Evolutionary conservation across 1,139 yeast genomes (phyloP).

Genomic region (Geotrichum candidum): DNA sequence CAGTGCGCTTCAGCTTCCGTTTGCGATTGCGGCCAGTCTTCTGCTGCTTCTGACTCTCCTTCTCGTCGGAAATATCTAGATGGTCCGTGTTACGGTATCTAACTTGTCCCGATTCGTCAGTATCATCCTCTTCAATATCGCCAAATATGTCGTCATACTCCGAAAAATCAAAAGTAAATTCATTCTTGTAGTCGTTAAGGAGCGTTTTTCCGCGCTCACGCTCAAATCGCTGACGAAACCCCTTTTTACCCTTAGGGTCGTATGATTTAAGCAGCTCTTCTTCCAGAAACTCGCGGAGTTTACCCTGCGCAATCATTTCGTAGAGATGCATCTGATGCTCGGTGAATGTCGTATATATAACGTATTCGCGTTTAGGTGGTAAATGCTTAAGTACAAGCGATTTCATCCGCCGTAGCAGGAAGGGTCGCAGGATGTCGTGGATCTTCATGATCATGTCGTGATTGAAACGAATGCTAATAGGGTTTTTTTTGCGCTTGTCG

Average conservation of each 20-base stretch:
- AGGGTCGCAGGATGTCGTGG: slow-evolving; percentile 91
- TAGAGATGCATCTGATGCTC: slow-evolving; percentile 85
- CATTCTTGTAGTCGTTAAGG: neutral
- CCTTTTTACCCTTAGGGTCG: slow-evolving; percentile 92
- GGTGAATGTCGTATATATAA: slow-evolving; percentile 83
- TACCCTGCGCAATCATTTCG: slow-evolving; percentile 77
- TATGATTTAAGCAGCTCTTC: slow-evolving; percentile 40
- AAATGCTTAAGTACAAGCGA: slow-evolving; percentile 96
- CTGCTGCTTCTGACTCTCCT: neutral
- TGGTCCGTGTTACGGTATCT: neutral
- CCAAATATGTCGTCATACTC: neutral
- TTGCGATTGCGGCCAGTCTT: neutral
- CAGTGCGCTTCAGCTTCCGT: neutral
- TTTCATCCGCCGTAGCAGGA: slow-evolving; percentile 80
- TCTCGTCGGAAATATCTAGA: neutral
- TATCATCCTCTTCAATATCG: neutral
- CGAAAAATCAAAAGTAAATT: neutral
- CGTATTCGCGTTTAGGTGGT: slow-evolving; percentile 97
- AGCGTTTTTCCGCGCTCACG: neutral
- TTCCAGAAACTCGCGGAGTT: slow-evolving; percentile 6
- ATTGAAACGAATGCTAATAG: neutral
- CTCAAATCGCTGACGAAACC: slow-evolving; percentile 81
- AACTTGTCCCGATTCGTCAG: neutral
- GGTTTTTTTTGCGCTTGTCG: neutral
- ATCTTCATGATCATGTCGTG: slow-evolving; percentile 71